Evolutionary conservation across 2,329 filamentous ascomycete species (phyloP), one percentile per base, ranked within the genome.

Genomic region (Ceratocystis cubensis): DNA sequence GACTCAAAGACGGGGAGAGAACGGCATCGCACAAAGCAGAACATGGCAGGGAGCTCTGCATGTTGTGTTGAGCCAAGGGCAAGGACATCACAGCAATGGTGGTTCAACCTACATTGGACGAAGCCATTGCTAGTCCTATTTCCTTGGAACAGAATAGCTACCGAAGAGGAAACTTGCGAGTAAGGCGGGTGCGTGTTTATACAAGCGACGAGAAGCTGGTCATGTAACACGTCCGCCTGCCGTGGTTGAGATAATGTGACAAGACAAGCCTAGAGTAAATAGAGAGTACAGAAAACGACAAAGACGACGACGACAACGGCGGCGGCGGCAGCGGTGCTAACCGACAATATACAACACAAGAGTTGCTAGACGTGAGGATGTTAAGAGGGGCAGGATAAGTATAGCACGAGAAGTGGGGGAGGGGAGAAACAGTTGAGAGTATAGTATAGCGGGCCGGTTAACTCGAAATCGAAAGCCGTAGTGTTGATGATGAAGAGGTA

Each of bases 101-200:
- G 64, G 63, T 63, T 68, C 66, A 68, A 67, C 66, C 66, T 68
- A 68, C 66, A 59, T 66, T 68, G 66, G 66, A 68, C 66, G 66
- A 68, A 65, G 66, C 66, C 66, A 68, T 68, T 68, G 66, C 66
- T 68, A 68, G 66, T 61, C 66, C 66, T 68, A 65, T 68, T 64
- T 68, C 66, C 66, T 68, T 68, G 66, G 66, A 63, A 67, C 53
- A 64, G 65, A 64, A 64, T 64, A 68, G 66, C 64, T 68, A 48
- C 66, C 65, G 46, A 63, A 65, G 62, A 61, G 61, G 63, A 68
- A 68, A 64, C 66, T 53, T 65, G 64, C 63, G 64, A 65, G 44
- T 53, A 53, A 37, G 37, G 45, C 66, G 59, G 63, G 64, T 66
- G 64, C 61, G 66, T 63, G 25, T 59, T 59, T 33, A 59, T 59